phyloP scores from a whole-genome alignment of 2,329 filamentous ascomycete species.

The Alternaria ethzedia region DNA sequence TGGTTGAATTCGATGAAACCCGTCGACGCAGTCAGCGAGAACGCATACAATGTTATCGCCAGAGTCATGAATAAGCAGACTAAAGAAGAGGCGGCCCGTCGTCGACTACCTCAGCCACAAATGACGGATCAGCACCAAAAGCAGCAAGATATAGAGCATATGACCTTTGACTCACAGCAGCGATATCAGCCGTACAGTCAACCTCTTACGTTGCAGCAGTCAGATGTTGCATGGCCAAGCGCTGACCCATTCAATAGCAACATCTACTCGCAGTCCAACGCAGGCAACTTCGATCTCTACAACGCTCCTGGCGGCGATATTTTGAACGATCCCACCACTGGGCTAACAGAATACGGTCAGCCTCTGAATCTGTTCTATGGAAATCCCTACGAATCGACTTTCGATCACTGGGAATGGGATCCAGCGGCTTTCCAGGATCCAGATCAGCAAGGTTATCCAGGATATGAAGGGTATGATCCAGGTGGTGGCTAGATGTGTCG shows the following conservation, averaged over 20 bases:
- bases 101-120: neutral
- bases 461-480: neutral
- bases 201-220: neutral
- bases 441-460: neutral
- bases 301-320: neutral
- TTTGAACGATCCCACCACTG: neutral
- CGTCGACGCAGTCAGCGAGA: conserved; percentile 34
- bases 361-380: conserved; percentile 13
- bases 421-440: neutral
- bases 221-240: neutral
- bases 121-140: neutral
- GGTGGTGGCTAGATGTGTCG: neutral
- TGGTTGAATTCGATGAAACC: conserved; percentile 41
- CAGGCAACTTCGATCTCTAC: neutral
- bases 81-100: neutral
- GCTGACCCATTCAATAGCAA: neutral
- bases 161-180: neutral
- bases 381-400: conserved; percentile 17
- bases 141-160: neutral
- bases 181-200: neutral
- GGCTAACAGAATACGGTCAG: neutral
- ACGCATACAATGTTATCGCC: conserved; percentile 31
- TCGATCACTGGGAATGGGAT: conserved; percentile 17
- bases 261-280: neutral
- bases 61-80: conserved; percentile 16